These are phyloP conservation scores for Chamaecrista fasciculata DNA, from an alignment of 306 rosid species.

Conservation along the genomic window DNA sequence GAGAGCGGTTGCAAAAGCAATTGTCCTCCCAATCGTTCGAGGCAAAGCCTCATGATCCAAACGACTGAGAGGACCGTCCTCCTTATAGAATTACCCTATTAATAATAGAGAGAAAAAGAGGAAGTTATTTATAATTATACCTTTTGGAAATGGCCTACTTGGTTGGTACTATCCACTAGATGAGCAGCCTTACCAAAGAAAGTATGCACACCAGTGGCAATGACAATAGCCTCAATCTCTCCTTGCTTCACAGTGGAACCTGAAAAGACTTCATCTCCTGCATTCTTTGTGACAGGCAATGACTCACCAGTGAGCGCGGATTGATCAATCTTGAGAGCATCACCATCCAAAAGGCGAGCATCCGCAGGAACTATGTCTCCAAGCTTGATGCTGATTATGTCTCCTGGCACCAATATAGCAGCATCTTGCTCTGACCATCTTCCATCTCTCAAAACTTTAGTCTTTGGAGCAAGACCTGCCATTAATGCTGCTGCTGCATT, in stretches of 20 bases:
- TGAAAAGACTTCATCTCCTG: slow-evolving; percentile 73
- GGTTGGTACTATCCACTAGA: slow-evolving; percentile 70
- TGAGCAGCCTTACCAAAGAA: slow-evolving; percentile 93
- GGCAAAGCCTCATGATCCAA: no score
- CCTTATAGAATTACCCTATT: no score
- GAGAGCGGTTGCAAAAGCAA: no score
- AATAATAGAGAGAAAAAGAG: no score
- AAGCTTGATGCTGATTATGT: slow-evolving; percentile 64
- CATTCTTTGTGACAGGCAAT: slow-evolving; percentile 49
- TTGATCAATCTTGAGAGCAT: slow-evolving; percentile 71
- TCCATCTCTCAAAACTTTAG: slow-evolving; percentile 75
- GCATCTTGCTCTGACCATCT: slow-evolving; percentile 68
- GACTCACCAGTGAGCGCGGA: slow-evolving; percentile 85
- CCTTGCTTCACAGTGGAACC: slow-evolving; percentile 89
- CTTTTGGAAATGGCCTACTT: slow-evolving; percentile 79
- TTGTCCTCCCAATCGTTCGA: no score
- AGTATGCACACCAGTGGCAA: slow-evolving; percentile 83
- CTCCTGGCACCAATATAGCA: slow-evolving; percentile 72
- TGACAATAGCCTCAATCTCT: slow-evolving; percentile 81
- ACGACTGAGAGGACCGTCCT: no score
- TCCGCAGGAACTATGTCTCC: slow-evolving; percentile 82
- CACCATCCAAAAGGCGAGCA: slow-evolving; percentile 77
- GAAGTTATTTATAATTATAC: slow-evolving; percentile 38
- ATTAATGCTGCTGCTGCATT: slow-evolving; percentile 87
- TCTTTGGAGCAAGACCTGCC: slow-evolving; percentile 89